A percentile compares a stretch with the other conserved stretches of the same genome.
Conservation (phyloP, 148 eudicot species). For the Cornus kousa region DNA sequence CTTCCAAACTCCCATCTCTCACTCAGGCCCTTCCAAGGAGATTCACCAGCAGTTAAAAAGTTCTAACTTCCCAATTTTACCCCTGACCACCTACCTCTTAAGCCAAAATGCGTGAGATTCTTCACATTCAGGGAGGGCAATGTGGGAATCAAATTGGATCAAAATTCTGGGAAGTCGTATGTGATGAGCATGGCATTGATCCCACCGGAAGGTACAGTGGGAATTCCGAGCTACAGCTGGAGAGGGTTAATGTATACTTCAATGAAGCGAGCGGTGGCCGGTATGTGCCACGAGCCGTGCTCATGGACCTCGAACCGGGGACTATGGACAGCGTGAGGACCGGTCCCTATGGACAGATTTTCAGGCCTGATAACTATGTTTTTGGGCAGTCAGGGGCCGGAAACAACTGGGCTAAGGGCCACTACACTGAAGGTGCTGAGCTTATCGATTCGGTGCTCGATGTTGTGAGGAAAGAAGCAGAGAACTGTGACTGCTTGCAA, state of each 20-base stretch:
- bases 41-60: neutral
- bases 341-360: constrained; percentile 31
- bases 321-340: constrained; percentile 32
- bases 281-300: constrained; percentile 37
- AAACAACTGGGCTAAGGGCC: constrained; percentile 41
- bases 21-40: neutral
- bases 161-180: constrained; percentile 39
- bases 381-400: constrained; percentile 44
- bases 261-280: constrained; percentile 27
- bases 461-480: constrained; percentile 39
- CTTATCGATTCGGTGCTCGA: constrained; percentile 38
- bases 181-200: constrained; percentile 39
- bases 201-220: constrained; percentile 30
- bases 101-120: constrained; percentile 29
- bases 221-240: constrained; percentile 23
- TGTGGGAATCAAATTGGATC: constrained; percentile 43
- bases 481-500: constrained; percentile 38
- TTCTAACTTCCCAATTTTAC: neutral
- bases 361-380: constrained; percentile 35
- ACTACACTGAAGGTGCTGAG: constrained; percentile 44
- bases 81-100: neutral
- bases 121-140: constrained; percentile 40
- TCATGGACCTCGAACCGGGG: constrained; percentile 39
- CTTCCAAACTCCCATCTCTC: neutral
- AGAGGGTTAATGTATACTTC: constrained; percentile 30